These are phyloP conservation scores for Arthrinium puccinioides DNA, from an alignment of 2,329 filamentous ascomycete genomes.

Conservation along the genomic window DNA sequence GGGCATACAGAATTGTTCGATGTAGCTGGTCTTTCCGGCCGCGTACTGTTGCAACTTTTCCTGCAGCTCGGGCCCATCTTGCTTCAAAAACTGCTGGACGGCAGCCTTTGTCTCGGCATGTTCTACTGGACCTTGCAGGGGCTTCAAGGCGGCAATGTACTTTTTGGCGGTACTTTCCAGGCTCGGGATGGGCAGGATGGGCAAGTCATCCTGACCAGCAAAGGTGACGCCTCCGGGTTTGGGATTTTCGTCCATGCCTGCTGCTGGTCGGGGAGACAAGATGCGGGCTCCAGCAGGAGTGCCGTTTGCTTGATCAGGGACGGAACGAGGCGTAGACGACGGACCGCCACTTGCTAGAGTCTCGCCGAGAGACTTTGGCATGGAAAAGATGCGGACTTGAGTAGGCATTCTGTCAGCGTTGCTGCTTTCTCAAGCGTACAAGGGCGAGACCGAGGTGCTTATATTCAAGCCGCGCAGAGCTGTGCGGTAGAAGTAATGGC, in stretches of 20 bases:
- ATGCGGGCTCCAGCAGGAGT: slow-evolving; percentile 18
- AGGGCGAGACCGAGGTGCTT: slow-evolving; percentile 67
- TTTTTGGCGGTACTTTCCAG: slow-evolving; percentile 70
- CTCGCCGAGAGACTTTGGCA: slow-evolving; percentile 66
- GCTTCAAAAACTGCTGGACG: slow-evolving; percentile 72
- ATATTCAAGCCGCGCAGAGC: slow-evolving; percentile 80
- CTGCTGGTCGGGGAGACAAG: slow-evolving; percentile 21
- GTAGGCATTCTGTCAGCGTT: slow-evolving; percentile 52
- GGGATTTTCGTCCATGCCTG: slow-evolving; percentile 36
- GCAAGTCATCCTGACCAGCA: slow-evolving; percentile 78
- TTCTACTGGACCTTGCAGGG: slow-evolving; percentile 74
- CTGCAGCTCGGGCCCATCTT: slow-evolving; percentile 78
- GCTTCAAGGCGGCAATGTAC: slow-evolving; percentile 72
- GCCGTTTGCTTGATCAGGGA: slow-evolving; percentile 23
- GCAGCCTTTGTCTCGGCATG: slow-evolving; percentile 76
- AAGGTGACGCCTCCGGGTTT: slow-evolving; percentile 75
- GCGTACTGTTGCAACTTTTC: slow-evolving; percentile 88
- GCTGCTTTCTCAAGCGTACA: slow-evolving; percentile 53
- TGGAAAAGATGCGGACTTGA: slow-evolving; percentile 63
- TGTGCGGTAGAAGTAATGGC: slow-evolving; percentile 89
- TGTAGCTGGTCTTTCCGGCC: slow-evolving; percentile 86
- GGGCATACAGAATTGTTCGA: slow-evolving; percentile 92
- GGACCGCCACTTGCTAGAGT: slow-evolving; percentile 47
- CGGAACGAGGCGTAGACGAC: slow-evolving; percentile 30
- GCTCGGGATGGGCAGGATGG: slow-evolving; percentile 88